Conservation (phyloP, 2,329 filamentous ascomycete genomes). For the Lomentospora prolificans region DNA sequence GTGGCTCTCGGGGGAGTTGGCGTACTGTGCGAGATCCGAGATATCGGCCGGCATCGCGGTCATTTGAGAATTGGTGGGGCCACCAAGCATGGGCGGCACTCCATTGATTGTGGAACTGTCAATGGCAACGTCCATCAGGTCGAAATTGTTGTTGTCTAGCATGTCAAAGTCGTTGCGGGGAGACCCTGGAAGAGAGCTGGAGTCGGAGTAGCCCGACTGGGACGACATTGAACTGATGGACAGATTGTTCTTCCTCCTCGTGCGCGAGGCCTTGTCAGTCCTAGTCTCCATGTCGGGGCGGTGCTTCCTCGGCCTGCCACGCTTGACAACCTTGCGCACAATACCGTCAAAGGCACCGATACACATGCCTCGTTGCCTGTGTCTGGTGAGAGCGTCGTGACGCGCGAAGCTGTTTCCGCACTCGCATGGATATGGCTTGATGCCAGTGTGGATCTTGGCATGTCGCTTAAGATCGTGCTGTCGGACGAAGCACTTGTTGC, state of each 20-base stretch:
- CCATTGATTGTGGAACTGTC: constrained; percentile 1
- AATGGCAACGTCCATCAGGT: constrained; percentile 34
- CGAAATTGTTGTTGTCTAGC: constrained; percentile 30
- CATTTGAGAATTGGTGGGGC: neutral
- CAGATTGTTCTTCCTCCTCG: constrained; percentile 45
- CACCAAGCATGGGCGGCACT: constrained; percentile 6
- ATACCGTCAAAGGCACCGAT: constrained; percentile 83
- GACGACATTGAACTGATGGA: constrained; percentile 38
- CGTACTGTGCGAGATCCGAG: neutral
- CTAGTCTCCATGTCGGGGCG: constrained; percentile 47
- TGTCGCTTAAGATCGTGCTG: constrained; percentile 97
- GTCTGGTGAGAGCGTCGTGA: constrained; percentile 88
- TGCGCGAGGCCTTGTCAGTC: constrained; percentile 41
- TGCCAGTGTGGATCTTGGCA: constrained; percentile 91
- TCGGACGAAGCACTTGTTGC: constrained; percentile 90
- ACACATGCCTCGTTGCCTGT: constrained; percentile 93
- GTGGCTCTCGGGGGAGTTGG: constrained; percentile 18
- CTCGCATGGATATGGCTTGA: constrained; percentile 90
- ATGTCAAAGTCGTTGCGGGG: constrained; percentile 36
- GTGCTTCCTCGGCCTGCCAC: constrained; percentile 54
- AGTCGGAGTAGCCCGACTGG: constrained; percentile 44
- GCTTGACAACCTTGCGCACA: constrained; percentile 49
- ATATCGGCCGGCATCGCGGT: constrained; percentile 13
- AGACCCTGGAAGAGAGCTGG: constrained; percentile 43
- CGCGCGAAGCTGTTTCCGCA: constrained; percentile 93